phyloP scores from a whole-genome alignment of 257 asterid genomes.

The Nicotiana sylvestris region DNA sequence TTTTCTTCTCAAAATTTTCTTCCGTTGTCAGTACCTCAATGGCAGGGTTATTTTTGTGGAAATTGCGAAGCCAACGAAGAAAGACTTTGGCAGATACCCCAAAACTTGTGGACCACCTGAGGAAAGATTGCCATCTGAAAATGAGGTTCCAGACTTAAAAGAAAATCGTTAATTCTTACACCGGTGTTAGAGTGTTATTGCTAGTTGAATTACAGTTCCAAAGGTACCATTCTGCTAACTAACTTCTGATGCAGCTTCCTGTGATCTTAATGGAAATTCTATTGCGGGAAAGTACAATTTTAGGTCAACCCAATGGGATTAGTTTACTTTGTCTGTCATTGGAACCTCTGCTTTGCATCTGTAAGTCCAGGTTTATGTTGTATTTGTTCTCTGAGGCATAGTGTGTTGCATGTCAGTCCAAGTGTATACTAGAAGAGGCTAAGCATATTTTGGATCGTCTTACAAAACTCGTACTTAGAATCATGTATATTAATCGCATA shows the following conservation, averaged over 20 bases:
- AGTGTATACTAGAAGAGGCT: too few species aligned
- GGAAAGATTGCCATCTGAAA: constrained; percentile 15
- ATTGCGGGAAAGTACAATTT: background rate
- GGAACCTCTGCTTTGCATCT: background rate
- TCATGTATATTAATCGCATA: background rate
- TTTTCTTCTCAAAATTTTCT: background rate
- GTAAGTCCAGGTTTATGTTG: background rate
- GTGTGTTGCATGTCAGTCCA: too few species aligned
- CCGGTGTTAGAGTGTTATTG: background rate
- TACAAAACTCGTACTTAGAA: background rate
- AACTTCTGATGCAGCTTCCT: background rate
- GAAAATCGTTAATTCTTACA: background rate
- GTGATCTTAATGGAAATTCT: background rate
- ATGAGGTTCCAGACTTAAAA: constrained; percentile 16
- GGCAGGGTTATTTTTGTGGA: constrained; percentile 48
- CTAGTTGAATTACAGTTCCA: background rate
- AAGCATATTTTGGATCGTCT: background rate
- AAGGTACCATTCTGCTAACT: background rate
- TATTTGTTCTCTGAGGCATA: background rate
- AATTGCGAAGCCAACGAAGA: constrained; percentile 42
- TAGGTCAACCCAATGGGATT: background rate
- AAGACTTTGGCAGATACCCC: constrained; percentile 38
- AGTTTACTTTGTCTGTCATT: background rate
- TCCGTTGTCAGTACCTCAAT: constrained; percentile 33
- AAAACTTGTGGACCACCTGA: constrained; percentile 52